These are phyloP conservation scores for Barnettozyma hawaiiensis DNA, from an alignment of 1,139 yeast species.

Conservation along the genomic window DNA sequence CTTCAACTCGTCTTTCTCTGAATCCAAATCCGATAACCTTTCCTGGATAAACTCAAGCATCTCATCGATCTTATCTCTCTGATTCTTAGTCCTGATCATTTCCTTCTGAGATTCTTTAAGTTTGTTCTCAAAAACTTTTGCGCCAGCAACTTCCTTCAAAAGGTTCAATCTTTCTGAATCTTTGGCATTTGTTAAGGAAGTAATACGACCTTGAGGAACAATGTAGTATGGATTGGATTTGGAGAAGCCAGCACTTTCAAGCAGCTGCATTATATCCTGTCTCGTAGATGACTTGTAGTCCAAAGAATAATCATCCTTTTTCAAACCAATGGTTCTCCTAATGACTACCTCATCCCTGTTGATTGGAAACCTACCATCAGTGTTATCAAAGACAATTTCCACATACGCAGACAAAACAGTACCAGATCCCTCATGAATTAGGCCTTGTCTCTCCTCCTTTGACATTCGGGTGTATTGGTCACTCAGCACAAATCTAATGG, in stretches of 20 bases:
- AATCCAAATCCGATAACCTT: slow-evolving; percentile 69
- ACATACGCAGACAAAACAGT: slow-evolving; percentile 92
- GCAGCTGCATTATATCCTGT: slow-evolving; percentile 72
- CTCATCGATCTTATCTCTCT: slow-evolving; percentile 70
- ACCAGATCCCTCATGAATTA: slow-evolving; percentile 88
- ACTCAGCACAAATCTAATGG: slow-evolving; percentile 85
- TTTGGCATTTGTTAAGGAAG: slow-evolving; percentile 81
- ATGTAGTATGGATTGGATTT: slow-evolving; percentile 90
- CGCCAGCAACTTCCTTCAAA: slow-evolving; percentile 92
- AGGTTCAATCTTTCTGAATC: slow-evolving; percentile 74
- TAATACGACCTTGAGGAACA: slow-evolving; percentile 93
- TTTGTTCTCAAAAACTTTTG: slow-evolving; percentile 81
- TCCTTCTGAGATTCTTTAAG: slow-evolving; percentile 74
- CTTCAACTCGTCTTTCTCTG: slow-evolving; percentile 73
- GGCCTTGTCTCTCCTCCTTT: slow-evolving; percentile 83
- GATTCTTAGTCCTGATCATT: slow-evolving; percentile 66
- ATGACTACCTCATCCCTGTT: slow-evolving; percentile 61
- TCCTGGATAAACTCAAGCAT: slow-evolving; percentile 65
- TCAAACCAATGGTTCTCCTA: slow-evolving; percentile 85
- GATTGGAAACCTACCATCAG: slow-evolving; percentile 58
- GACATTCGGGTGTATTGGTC: slow-evolving; percentile 86
- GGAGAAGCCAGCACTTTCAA: slow-evolving; percentile 92
- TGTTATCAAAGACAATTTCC: slow-evolving; percentile 80
- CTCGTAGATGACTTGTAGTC: slow-evolving; percentile 66
- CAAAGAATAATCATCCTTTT: slow-evolving; percentile 72